Evolutionary conservation across 148 eudicot species (phyloP).

Genomic region (Chenopodium album): DNA sequence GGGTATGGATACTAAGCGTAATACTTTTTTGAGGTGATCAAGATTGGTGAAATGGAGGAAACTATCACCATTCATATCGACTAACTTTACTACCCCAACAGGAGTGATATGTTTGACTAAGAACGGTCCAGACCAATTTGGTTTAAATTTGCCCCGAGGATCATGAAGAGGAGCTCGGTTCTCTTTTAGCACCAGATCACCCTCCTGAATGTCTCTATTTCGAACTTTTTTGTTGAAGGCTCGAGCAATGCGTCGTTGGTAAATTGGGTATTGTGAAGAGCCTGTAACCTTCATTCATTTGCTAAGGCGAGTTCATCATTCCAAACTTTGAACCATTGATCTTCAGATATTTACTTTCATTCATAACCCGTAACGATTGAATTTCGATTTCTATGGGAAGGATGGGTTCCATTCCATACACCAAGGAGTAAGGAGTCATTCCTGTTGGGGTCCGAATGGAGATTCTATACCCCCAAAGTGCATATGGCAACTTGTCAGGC

Average conservation of each 20-base stretch:
- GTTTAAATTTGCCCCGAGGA: neutral
- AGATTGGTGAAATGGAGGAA: too few relatives aligned
- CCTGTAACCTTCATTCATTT: neutral
- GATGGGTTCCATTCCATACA: neutral
- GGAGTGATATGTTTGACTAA: too few relatives aligned
- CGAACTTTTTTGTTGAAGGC: neutral
- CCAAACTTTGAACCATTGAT: neutral
- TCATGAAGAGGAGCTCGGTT: constrained; percentile 1
- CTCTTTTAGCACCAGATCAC: neutral
- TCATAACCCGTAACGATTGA: neutral
- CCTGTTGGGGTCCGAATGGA: neutral
- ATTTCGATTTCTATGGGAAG: neutral
- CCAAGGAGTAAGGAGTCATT: neutral
- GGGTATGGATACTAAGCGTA: too few relatives aligned
- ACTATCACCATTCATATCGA: too few relatives aligned
- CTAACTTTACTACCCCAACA: too few relatives aligned
- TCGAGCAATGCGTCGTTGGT: neutral
- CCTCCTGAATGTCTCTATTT: neutral
- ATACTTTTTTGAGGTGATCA: too few relatives aligned
- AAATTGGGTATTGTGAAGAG: neutral
- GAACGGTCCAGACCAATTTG: neutral
- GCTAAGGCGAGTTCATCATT: neutral
- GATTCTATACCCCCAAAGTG: neutral
- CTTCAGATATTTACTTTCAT: neutral
- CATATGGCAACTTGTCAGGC: constrained; percentile 1